Evolutionary conservation across 768 basidiomycete genomes (phyloP), one percentile per base, ranked within the genome.

Genomic region (Mycena leptocephala): DNA sequence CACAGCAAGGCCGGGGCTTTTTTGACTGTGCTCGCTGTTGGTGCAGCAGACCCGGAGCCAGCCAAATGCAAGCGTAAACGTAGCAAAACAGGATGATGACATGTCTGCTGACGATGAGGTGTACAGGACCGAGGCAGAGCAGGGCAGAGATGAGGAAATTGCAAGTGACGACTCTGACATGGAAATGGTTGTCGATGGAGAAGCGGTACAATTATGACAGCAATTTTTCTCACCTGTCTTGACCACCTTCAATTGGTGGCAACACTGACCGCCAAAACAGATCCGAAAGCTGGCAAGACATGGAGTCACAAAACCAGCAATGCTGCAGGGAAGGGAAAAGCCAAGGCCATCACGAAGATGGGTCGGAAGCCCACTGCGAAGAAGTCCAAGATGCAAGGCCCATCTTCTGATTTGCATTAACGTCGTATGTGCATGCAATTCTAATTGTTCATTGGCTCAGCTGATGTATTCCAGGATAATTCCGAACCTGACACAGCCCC

Each of bases 161-260:
- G 53, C 13, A 33, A 55, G 66, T 20, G 46, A 55, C 1, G 53
- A 68, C 35, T 22, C 10, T 33, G 64, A 51, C 24, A 11, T 33
- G 32, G 65, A 51, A n/a, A 68, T 68, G 66, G 51, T 68, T 16
- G 24, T 68, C 10, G 66, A 56, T 39, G 66, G 66, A 39, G 51
- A 35, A 22, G 66, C 37, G 66, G 51, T 56, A 55, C 9, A 13
- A 30, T 68, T 55, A 28, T 4, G 22, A 0, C 13, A 20, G 18
- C 18, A 30, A 43, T 46, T 46, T 22, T 39, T 30, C 30, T 18
- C 10, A 20, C 35, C 51, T 43, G 30, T 30, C 63, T 43, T 8
- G 22, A n/a, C n/a, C n/a, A n/a, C 13, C 8, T 22, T 24, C 46
- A 65, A 46, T n/a, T 65, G 64, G 55, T 55, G 37, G 67, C 20